Conservation (phyloP, 805 yeast species). For the Sporopachydermia lactativora region DNA sequence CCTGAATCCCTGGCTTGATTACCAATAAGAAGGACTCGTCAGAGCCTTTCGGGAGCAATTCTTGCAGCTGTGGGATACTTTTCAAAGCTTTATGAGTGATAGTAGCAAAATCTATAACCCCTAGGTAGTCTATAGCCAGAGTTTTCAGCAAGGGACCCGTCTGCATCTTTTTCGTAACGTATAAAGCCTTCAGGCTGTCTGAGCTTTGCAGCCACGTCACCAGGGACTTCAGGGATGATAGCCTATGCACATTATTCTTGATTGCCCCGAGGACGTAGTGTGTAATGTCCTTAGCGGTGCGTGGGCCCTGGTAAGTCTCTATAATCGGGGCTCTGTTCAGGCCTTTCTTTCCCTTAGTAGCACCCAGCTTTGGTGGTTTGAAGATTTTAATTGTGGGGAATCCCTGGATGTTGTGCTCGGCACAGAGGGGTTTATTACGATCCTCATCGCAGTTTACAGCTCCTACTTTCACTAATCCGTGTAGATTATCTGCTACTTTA, state of each 20-base stretch:
- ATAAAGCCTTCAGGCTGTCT: conserved; percentile 27
- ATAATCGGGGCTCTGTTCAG: neutral
- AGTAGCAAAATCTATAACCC: conserved; percentile 28
- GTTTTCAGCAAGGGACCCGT: conserved; percentile 42
- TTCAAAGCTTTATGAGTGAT: neutral
- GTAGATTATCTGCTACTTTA: conserved; percentile 64
- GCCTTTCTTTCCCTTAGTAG: neutral
- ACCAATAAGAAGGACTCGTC: neutral
- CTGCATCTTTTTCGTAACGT: conserved; percentile 34
- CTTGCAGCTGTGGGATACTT: neutral
- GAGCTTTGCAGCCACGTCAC: neutral
- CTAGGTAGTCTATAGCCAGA: conserved; percentile 54
- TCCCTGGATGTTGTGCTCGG: conserved; percentile 49
- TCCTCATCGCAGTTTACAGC: conserved; percentile 85
- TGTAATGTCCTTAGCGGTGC: neutral
- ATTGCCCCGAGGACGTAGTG: neutral
- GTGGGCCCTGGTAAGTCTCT: neutral
- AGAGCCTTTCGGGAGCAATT: neutral
- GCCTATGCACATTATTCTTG: neutral
- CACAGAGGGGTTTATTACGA: conserved; percentile 58
- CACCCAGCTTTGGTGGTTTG: conserved; percentile 12
- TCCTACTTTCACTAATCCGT: conserved; percentile 24
- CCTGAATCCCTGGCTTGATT: neutral
- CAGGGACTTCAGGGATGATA: neutral
- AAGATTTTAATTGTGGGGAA: conserved; percentile 77